Base-by-base conservation (phyloP, 148 eudicot species). In the Vaccinium darrowii region DNA sequence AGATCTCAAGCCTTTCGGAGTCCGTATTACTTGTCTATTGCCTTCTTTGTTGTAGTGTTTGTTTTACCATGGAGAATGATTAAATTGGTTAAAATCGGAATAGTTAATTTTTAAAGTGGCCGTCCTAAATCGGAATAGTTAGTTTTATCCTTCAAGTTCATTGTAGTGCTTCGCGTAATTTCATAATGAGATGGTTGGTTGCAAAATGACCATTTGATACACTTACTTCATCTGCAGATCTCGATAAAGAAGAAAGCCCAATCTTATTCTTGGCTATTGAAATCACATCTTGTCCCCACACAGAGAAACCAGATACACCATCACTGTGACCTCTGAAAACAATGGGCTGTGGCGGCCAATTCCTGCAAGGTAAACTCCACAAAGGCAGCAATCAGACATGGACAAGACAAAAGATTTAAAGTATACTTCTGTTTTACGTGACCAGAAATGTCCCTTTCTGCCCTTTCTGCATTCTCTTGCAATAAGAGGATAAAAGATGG, bases 281-380 rank as follows among this genome's bases (percentile, higher is more conserved):
- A 83, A 97, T 93, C 86, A 97, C 92, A 88, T 94, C 95, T 85
- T 92, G 95, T 79, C 98, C 98, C 98, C 98, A 97, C 56, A 95
- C 91, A 39, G 98, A 89, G 83, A 97, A 97, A 87, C 93, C 93
- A 65, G 94, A 93, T 88, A 95, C 89, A 51, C 98, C 87, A 87
- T 95, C 98, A 85, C 60, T 89, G 84, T 97, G 98, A 81, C 98
- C 98, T 90, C 88, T 95, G 82, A 91, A 95, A 76, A 93, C 88
- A 78, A 83, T 85, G 53, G 94, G 86, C 72, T 87, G 88, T 82
- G 98, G 90, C 52, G 92, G 91, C 82, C 89, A 90, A 84, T 86
- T 91, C 94, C 98, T 97, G 91, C 89, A 83, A 73, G 19, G 77
- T 69, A 82, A 83, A 56, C 43, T 78, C 76, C 57, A 58, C 47